Conservation (phyloP, 805 yeast genomes). For the Ogataea nonfermentans region DNA sequence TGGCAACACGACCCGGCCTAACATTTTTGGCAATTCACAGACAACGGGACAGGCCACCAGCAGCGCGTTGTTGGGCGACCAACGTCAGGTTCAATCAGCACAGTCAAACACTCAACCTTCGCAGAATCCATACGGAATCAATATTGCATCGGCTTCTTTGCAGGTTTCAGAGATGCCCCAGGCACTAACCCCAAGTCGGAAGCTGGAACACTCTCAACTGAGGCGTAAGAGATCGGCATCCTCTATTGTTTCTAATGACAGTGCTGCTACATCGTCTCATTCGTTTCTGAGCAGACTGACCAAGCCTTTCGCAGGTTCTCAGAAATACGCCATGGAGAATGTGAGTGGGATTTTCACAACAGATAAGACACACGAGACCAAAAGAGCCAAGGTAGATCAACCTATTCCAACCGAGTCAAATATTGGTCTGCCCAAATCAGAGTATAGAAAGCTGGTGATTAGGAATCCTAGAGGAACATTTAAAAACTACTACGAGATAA, state of each 20-base stretch:
- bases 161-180: slow-evolving; percentile 30
- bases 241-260: slow-evolving; percentile 14
- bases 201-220: slow-evolving; percentile 11
- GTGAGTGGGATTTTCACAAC: slow-evolving; percentile 34
- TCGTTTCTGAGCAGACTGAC: slow-evolving; percentile 22
- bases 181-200: slow-evolving; percentile 25
- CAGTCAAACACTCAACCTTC: slow-evolving; percentile 15
- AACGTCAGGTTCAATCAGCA: slow-evolving; percentile 4
- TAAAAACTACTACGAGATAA: slow-evolving; percentile 29
- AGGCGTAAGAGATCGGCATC: slow-evolving; percentile 28
- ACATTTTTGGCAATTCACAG: slow-evolving; percentile 28
- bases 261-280: slow-evolving; percentile 8
- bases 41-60: slow-evolving; percentile 25
- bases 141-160: slow-evolving; percentile 15
- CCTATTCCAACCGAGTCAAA: background rate
- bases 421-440: slow-evolving; percentile 17
- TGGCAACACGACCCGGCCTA: slow-evolving; percentile 19
- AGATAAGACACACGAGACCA: slow-evolving; percentile 6
- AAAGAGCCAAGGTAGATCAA: slow-evolving; percentile 1
- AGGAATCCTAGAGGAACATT: slow-evolving; percentile 28
- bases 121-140: slow-evolving; percentile 28
- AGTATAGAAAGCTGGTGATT: slow-evolving; percentile 27
- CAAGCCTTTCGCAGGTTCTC: slow-evolving; percentile 21
- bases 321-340: slow-evolving; percentile 24
- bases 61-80: slow-evolving; percentile 16